A percentile compares a stretch with the other conserved stretches of the same genome.
Evolutionary conservation across 2,329 filamentous ascomycete species (phyloP).

Genomic region (Pseudocercospora fijiensis): DNA sequence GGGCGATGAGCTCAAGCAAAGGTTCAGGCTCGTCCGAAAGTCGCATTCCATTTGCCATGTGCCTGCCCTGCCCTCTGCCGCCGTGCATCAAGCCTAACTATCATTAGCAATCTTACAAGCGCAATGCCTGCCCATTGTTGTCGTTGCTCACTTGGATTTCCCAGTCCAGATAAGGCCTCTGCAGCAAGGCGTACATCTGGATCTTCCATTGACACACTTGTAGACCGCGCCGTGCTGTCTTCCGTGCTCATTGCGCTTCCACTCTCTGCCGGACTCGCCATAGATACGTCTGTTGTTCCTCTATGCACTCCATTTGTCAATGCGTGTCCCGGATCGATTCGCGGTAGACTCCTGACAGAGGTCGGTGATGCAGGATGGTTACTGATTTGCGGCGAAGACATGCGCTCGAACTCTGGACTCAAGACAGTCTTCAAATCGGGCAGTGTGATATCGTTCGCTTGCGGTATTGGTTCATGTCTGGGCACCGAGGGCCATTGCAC

Average conservation of each 20-base stretch:
- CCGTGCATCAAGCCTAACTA: slow-evolving; percentile 46
- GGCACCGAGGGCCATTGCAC: slow-evolving; percentile 24
- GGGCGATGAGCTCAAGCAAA: slow-evolving; percentile 79
- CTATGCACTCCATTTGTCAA: slow-evolving; percentile 31
- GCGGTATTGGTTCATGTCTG: slow-evolving; percentile 24
- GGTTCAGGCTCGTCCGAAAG: slow-evolving; percentile 65
- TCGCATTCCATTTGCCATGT: slow-evolving; percentile 23
- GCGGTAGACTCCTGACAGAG: slow-evolving; percentile 35
- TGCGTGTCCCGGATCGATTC: slow-evolving; percentile 41
- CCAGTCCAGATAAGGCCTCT: slow-evolving; percentile 51
- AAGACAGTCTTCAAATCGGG: slow-evolving; percentile 49
- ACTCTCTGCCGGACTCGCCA: slow-evolving; percentile 48
- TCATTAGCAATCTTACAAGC: background rate
- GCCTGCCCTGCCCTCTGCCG: slow-evolving; percentile 35
- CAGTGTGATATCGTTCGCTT: slow-evolving; percentile 39
- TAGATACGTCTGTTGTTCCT: slow-evolving; percentile 37
- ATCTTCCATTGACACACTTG: slow-evolving; percentile 50
- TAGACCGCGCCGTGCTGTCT: slow-evolving; percentile 40
- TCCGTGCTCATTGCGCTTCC: slow-evolving; percentile 46
- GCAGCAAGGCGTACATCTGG: slow-evolving; percentile 51
- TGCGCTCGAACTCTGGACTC: slow-evolving; percentile 40
- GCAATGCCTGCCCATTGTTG: background rate
- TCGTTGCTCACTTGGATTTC: slow-evolving; percentile 47
- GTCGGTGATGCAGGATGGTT: slow-evolving; percentile 25
- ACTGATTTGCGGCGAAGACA: slow-evolving; percentile 32